A percentile compares a stretch with the other conserved stretches of the same genome.
These are phyloP conservation scores for Lactarius deliciosus DNA, from an alignment of 768 basidiomycete species.

Conservation along the genomic window DNA sequence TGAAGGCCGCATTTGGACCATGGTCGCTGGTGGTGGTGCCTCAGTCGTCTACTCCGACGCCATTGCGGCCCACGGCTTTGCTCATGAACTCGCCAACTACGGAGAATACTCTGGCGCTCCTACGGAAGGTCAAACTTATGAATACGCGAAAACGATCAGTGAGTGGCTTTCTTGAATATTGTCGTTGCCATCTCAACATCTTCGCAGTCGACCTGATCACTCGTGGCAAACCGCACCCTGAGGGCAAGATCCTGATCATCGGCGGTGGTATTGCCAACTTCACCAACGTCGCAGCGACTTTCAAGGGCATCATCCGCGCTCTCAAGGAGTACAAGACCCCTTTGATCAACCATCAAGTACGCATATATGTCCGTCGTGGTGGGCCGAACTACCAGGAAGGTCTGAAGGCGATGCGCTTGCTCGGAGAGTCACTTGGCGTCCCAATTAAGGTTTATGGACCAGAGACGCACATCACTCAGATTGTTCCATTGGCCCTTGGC, in stretches of 20 bases:
- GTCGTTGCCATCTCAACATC: slow-evolving; percentile 17
- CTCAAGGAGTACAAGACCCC: slow-evolving; percentile 89
- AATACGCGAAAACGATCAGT: slow-evolving; percentile 98
- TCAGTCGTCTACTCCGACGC: slow-evolving; percentile 71
- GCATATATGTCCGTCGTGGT: slow-evolving; percentile 96
- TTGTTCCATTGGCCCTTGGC: slow-evolving; percentile 97
- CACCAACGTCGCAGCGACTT: slow-evolving; percentile 98
- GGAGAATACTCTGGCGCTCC: slow-evolving; percentile 99
- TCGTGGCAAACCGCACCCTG: slow-evolving; percentile 73
- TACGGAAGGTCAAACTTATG: slow-evolving; percentile 97
- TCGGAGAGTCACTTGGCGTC: slow-evolving; percentile 95
- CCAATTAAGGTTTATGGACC: slow-evolving; percentile 97
- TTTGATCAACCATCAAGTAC: slow-evolving; percentile 80
- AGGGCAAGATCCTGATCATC: slow-evolving; percentile 99
- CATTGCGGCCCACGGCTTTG: slow-evolving; percentile 90
- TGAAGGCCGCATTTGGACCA: slow-evolving; percentile 97
- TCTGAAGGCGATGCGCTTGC: slow-evolving; percentile 96
- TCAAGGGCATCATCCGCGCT: slow-evolving; percentile 99
- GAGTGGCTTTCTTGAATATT: slow-evolving; percentile 35
- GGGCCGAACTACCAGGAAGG: slow-evolving; percentile 99
- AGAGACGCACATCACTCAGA: slow-evolving; percentile 97
- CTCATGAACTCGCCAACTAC: slow-evolving; percentile 98
- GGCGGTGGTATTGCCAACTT: slow-evolving; percentile 99
- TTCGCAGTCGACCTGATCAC: slow-evolving; percentile 85
- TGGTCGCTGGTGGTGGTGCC: slow-evolving; percentile 97